Conservation (phyloP, 495 filamentous ascomycete genomes). For the Aspergillus sclerotioniger region DNA sequence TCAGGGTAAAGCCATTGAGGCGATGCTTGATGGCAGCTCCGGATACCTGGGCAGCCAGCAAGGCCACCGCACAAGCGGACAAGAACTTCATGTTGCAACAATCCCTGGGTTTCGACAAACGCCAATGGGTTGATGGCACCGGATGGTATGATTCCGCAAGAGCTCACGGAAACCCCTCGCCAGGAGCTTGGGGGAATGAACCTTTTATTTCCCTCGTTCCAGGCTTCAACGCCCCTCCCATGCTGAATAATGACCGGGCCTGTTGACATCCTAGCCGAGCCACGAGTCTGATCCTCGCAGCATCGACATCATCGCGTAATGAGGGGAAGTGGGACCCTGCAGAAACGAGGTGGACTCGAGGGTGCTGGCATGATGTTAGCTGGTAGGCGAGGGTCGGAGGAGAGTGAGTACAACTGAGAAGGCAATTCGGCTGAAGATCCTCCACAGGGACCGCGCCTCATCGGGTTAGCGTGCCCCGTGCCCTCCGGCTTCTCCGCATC, state of each 20-base stretch:
- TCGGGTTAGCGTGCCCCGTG: conserved; percentile 4
- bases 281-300: conserved; percentile 1
- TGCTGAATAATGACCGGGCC: not conserved
- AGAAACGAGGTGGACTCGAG: not conserved
- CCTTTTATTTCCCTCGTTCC: conserved; percentile 3
- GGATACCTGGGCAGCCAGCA: conserved; percentile 37
- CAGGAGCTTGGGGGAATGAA: not conserved
- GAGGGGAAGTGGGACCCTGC: conserved; percentile 3
- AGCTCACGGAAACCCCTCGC: too few species aligned
- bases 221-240: not conserved
- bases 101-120: not conserved
- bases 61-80: conserved; percentile 29
- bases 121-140: not conserved
- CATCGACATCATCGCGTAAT: not conserved
- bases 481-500: conserved; percentile 28
- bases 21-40: conserved; percentile 37
- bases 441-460: conserved; percentile 6
- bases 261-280: conserved; percentile 6
- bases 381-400: not conserved
- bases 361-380: not conserved
- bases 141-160: not conserved
- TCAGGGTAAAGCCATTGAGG: conserved; percentile 36
- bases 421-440: conserved; percentile 25
- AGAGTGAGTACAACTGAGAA: not conserved
- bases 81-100: conserved; percentile 32